Percentiles rank a stretch among this genome's conserved stretches.
Evolutionary conservation across 257 asterid genomes (phyloP).

Genomic region (Solanum chiquidenum): DNA sequence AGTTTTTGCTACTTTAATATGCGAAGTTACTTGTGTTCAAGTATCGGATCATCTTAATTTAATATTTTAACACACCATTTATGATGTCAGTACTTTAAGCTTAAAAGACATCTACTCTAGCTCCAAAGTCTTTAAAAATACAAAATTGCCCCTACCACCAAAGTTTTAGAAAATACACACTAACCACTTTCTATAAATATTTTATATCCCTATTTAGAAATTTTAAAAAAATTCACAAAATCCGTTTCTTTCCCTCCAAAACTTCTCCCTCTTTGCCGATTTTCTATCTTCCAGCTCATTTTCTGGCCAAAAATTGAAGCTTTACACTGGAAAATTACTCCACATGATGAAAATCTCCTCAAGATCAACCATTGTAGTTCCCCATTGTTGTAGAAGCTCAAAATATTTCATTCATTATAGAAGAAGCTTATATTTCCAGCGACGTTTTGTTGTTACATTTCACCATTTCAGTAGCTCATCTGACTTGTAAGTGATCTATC

Average conservation of each 20-base stretch:
- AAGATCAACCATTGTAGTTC: not conserved
- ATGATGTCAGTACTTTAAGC: not conserved
- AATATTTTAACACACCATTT: not conserved
- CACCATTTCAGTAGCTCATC: not conserved
- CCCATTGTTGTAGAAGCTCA: not conserved
- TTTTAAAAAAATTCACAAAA: too few species aligned
- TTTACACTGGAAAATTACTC: not conserved
- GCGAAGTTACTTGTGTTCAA: not conserved
- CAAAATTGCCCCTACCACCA: not conserved
- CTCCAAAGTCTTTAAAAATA: not conserved
- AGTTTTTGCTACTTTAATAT: not conserved
- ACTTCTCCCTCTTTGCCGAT: not conserved
- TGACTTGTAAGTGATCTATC: not conserved
- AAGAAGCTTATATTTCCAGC: not conserved
- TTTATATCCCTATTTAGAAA: not conserved
- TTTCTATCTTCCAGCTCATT: too few species aligned
- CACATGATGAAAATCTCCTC: not conserved
- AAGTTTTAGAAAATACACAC: not conserved
- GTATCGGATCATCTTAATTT: not conserved
- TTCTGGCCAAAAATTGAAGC: not conserved
- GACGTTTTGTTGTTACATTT: not conserved
- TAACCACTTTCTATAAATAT: not conserved
- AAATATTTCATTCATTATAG: not conserved
- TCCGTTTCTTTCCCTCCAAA: not conserved
- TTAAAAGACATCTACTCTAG: not conserved